Base-by-base conservation (phyloP, 2,329 filamentous ascomycete species). In the Paecilomyces variotii region DNA sequence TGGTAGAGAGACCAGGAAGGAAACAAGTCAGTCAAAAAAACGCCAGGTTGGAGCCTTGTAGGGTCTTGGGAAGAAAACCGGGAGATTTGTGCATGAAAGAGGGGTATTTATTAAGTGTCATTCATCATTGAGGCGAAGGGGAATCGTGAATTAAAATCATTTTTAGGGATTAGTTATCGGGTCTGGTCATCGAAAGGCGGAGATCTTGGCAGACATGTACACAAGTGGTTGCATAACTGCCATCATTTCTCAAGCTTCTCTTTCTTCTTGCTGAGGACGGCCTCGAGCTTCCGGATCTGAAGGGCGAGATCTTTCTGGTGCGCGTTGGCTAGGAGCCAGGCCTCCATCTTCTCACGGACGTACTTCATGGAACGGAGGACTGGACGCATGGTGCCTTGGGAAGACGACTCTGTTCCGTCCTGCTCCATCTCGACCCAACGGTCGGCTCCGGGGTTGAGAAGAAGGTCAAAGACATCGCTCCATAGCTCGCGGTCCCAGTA, bases 401-500 rank as follows among this genome's bases (percentile, higher is more conserved):
- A 61, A 55, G 12, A 56, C 52, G 1, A 54, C n/a, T 32, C 45
- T 32, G 9, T 49, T 53, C 56, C 57, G 5, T 62, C 58, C 2
- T 57, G 85, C 72, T 92, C 91, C 0, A 70, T 77, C 9, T 82
- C 82, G n/a, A 84, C 74, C 73, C 87, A 85, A 59, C 80, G 81
- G 2, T 83, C 80, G 2, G 65, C 65, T 9, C 67, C 66, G 0
- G 93, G 92, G 73, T 99, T 99, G 51, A 99, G 79, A 63, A 97
- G 76, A 59, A 97, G 67, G 63, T 92, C 88, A 72, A 99, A 96
- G 54, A 88, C 86, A 60, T 89, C 86, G 1, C 71, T 76, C 94
- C 94, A 99, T 52, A 97, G 84, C 55, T 96, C 91, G 54, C 87
- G 88, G 79, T 97, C 92, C 94, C 94, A 99, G 76, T 99, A 99